A percentile compares a stretch with the other conserved stretches of the same genome.
Evolutionary conservation across 306 rosid genomes (phyloP).

Genomic region (Oxytropis ochrocephala): DNA sequence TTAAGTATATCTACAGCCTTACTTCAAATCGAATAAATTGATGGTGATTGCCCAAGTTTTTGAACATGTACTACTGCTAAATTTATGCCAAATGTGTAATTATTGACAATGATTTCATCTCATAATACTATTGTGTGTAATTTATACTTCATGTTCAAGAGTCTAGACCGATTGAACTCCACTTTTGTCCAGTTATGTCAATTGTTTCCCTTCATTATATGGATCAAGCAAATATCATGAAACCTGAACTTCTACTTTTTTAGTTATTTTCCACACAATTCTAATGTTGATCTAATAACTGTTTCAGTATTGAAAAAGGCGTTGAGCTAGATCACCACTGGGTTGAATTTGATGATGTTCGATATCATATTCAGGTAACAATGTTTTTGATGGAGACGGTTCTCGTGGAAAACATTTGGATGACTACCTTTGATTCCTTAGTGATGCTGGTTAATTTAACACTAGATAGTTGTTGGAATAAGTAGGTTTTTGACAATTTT

Average conservation of each 20-base stretch:
- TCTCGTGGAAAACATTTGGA: not conserved
- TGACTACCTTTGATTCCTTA: not conserved
- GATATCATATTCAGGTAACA: conserved; percentile 84
- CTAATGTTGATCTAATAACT: conserved; percentile 3
- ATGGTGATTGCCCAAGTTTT: not conserved
- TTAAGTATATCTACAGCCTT: not conserved
- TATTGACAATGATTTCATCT: not conserved
- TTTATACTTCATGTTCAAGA: not conserved
- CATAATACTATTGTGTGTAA: not conserved
- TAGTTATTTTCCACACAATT: not conserved
- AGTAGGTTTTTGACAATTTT: conserved; percentile 12
- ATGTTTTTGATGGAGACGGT: not conserved
- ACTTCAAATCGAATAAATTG: not conserved
- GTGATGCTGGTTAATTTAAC: not conserved
- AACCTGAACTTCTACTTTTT: not conserved
- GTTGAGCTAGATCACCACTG: conserved; percentile 85
- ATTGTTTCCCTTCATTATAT: not conserved
- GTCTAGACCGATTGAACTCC: not conserved
- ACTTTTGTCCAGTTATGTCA: not conserved
- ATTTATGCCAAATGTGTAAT: not conserved
- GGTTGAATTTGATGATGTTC: conserved; percentile 93
- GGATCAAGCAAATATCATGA: not conserved
- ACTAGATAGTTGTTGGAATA: not conserved
- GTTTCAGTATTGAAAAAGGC: conserved; percentile 71
- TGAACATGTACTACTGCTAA: not conserved